Evolutionary conservation across 2,329 filamentous ascomycete genomes (phyloP).

Genomic region (Fusarium phyllophilum): DNA sequence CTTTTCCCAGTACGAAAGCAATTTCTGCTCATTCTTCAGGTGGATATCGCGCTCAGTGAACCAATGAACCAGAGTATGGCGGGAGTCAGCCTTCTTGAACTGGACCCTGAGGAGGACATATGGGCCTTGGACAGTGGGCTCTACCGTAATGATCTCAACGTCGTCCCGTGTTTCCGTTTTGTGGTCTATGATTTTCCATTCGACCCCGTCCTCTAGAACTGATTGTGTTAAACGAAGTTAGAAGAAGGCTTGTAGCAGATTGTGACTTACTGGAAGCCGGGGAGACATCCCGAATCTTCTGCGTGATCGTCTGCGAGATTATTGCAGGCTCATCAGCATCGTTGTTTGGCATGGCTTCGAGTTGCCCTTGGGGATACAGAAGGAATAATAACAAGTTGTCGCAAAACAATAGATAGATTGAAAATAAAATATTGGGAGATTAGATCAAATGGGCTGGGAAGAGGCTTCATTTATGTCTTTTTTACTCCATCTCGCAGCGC

Average conservation of each 20-base stretch:
- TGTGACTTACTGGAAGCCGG: not conserved
- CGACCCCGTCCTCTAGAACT: not conserved
- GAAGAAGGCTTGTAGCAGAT: fast-evolving
- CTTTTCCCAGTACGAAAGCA: not conserved
- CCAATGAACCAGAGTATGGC: not conserved
- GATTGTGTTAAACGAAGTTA: not conserved
- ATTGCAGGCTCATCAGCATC: not conserved
- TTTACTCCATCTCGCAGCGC: fast-evolving
- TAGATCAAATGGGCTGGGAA: fast-evolving
- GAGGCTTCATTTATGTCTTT: not conserved
- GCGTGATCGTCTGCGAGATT: not conserved
- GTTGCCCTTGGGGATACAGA: fast-evolving
- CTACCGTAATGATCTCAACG: not conserved
- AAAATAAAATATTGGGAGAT: fast-evolving
- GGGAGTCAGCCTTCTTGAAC: not conserved
- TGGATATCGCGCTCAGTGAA: not conserved
- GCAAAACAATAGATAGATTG: not conserved
- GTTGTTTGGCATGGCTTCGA: not conserved
- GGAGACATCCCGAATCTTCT: not conserved
- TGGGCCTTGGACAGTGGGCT: not conserved
- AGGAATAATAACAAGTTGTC: not conserved
- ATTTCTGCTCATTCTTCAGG: not conserved
- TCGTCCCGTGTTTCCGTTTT: not conserved
- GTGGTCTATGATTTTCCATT: not conserved
- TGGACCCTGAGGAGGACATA: not conserved